A percentile compares a stretch with the other conserved stretches of the same genome.
phyloP scores from a whole-genome alignment of 768 basidiomycete genomes.

The Pisolithus microcarpus region DNA sequence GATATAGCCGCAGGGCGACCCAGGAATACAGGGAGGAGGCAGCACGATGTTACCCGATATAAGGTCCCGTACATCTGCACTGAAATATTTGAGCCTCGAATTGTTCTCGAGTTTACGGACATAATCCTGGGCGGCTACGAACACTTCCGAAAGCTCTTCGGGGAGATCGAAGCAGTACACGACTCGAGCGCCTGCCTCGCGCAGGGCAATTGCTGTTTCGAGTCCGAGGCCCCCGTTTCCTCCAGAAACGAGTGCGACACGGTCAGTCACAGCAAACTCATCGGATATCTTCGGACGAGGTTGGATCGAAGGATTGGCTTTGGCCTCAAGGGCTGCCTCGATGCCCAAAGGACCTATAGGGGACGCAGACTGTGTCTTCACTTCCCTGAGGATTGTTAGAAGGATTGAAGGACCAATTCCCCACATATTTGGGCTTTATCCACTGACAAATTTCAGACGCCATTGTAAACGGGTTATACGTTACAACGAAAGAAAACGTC shows the following conservation, averaged over 20 bases:
- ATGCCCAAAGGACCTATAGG: conserved; percentile 59
- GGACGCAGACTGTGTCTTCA: conserved; percentile 37
- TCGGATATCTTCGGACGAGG: conserved; percentile 47
- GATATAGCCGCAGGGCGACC: no score
- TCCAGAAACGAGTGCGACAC: conserved; percentile 57
- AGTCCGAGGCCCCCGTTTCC: conserved; percentile 68
- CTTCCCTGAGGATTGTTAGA: conserved; percentile 4
- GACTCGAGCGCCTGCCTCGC: conserved; percentile 63
- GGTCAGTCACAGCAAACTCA: conserved; percentile 50
- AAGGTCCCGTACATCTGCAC: conserved; percentile 57
- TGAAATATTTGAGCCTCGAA: conserved; percentile 52
- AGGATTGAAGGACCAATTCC: background rate
- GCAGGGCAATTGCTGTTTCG: conserved; percentile 70
- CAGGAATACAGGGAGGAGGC: no score
- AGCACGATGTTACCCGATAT: no score
- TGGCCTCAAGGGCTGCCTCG: conserved; percentile 44
- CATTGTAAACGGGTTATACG: background rate
- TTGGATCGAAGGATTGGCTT: conserved; percentile 26
- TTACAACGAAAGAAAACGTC: no score
- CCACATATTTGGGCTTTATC: background rate
- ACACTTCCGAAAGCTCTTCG: conserved; percentile 48
- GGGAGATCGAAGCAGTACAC: conserved; percentile 71
- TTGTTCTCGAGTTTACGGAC: conserved; percentile 38
- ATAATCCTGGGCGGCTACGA: conserved; percentile 47
- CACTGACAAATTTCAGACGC: background rate